Percentiles rank a stretch among this genome's conserved stretches.
Conservation (phyloP, 768 basidiomycete species). For the Leccinum incarnatum region DNA sequence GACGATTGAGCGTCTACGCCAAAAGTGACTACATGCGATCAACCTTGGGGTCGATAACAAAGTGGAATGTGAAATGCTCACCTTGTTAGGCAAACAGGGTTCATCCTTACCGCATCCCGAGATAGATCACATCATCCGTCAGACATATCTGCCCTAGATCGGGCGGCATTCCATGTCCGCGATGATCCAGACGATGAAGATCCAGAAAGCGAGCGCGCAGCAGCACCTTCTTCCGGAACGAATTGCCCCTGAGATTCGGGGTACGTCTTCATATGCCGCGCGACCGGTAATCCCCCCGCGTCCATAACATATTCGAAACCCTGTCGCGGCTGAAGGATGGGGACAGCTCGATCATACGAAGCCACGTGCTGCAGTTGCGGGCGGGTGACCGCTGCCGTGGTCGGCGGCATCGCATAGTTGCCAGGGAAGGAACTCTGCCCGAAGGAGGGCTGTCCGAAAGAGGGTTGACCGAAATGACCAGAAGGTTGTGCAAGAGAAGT, state of each 20-base stretch:
- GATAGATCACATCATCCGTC: slow-evolving; percentile 3
- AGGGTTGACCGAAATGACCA: slow-evolving; percentile 24
- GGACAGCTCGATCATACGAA: slow-evolving; percentile 8
- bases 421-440: slow-evolving; percentile 16
- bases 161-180: slow-evolving; percentile 14
- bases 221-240: background rate
- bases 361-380: background rate
- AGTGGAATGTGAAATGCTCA: background rate
- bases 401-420: slow-evolving; percentile 1
- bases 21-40: background rate
- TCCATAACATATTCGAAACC: slow-evolving; percentile 17
- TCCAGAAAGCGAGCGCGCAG: slow-evolving; percentile 3
- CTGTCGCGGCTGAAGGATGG: slow-evolving; percentile 4
- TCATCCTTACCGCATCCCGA: background rate
- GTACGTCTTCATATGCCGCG: slow-evolving; percentile 7
- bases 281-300: slow-evolving; percentile 3
- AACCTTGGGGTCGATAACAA: background rate
- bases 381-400: background rate
- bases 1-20: background rate
- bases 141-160: slow-evolving; percentile 7
- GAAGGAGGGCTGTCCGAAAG: slow-evolving; percentile 26
- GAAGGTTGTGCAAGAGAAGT: slow-evolving; percentile 5
- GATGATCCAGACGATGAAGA: slow-evolving; percentile 23
- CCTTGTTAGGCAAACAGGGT: slow-evolving; percentile 1
- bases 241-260: slow-evolving; percentile 4